A percentile compares a stretch with the other conserved stretches of the same genome.
These are phyloP conservation scores for Blastocystis sp. DNA, from an alignment of 352 stramenopile genomes.

Conservation along the genomic window DNA sequence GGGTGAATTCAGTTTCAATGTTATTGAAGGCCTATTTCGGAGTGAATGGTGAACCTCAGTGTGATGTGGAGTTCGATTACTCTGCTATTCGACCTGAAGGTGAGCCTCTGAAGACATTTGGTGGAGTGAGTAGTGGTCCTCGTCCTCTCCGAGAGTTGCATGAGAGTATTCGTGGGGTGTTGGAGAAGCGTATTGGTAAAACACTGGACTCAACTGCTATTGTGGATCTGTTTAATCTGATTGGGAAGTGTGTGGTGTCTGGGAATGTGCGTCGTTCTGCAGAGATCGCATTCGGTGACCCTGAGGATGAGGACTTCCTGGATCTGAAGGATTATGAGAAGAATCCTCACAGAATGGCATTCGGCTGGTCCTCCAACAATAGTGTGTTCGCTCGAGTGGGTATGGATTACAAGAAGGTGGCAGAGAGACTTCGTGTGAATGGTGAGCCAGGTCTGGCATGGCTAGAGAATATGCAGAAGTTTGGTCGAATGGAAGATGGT, in stretches of 20 bases:
- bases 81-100: slow-evolving; percentile 79
- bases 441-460: slow-evolving; percentile 87
- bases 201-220: slow-evolving; percentile 78
- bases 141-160: slow-evolving; percentile 78
- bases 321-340: slow-evolving; percentile 84
- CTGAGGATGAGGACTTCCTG: slow-evolving; percentile 78
- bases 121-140: slow-evolving; percentile 81
- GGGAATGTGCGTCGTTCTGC: slow-evolving; percentile 85
- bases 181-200: slow-evolving; percentile 74
- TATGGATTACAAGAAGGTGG: slow-evolving; percentile 85
- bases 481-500: slow-evolving; percentile 81
- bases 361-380: slow-evolving; percentile 89
- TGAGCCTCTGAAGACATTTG: slow-evolving; percentile 81
- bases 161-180: slow-evolving; percentile 73
- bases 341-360: slow-evolving; percentile 81
- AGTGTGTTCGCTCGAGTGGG: slow-evolving; percentile 84
- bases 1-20: slow-evolving; percentile 80
- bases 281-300: slow-evolving; percentile 85
- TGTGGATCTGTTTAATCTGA: slow-evolving; percentile 87
- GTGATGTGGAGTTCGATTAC: slow-evolving; percentile 81
- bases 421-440: slow-evolving; percentile 79
- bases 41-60: slow-evolving; percentile 5
- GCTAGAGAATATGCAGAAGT: slow-evolving; percentile 86
- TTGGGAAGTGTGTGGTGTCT: slow-evolving; percentile 81
- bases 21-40: slow-evolving; percentile 79